A percentile compares a stretch with the other conserved stretches of the same genome.
Evolutionary conservation across 2,329 filamentous ascomycete species (phyloP).

Genomic region (Lachnellula suecica): DNA sequence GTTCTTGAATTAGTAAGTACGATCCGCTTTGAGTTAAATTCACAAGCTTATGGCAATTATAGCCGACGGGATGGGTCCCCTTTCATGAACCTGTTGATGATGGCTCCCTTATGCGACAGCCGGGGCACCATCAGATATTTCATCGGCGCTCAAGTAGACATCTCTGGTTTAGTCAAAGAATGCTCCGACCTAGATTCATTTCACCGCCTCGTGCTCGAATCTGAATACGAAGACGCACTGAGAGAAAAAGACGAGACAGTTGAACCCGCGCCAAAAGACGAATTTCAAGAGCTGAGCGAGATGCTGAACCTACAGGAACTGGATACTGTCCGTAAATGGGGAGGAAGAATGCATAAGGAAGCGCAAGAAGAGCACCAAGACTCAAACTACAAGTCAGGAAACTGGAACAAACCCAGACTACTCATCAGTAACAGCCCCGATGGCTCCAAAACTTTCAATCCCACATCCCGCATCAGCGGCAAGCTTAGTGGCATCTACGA

Average conservation of each 20-base stretch:
- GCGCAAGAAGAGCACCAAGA: constrained; percentile 46
- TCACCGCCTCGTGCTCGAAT: constrained; percentile 41
- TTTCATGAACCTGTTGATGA: constrained; percentile 68
- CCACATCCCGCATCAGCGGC: constrained; percentile 25
- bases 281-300: constrained; percentile 65
- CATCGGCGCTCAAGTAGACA: constrained; percentile 65
- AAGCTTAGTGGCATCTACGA: constrained; percentile 46
- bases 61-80: constrained; percentile 65
- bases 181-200: constrained; percentile 60
- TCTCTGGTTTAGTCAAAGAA: constrained; percentile 63
- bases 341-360: constrained; percentile 60
- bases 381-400: constrained; percentile 24
- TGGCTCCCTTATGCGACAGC: constrained; percentile 61
- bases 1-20: constrained; percentile 67
- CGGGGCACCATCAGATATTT: constrained; percentile 61
- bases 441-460: constrained; percentile 7
- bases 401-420: constrained; percentile 42
- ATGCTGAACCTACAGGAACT: constrained; percentile 70
- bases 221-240: constrained; percentile 24
- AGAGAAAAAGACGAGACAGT: constrained; percentile 12
- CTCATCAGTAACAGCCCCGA: constrained; percentile 35
- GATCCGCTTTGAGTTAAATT: neutral
- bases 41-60: constrained; percentile 5
- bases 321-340: constrained; percentile 59
- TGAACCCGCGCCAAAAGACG: constrained; percentile 46